Evolutionary conservation across 495 filamentous ascomycete species (phyloP).

Genomic region (Wilcoxina mikolae): DNA sequence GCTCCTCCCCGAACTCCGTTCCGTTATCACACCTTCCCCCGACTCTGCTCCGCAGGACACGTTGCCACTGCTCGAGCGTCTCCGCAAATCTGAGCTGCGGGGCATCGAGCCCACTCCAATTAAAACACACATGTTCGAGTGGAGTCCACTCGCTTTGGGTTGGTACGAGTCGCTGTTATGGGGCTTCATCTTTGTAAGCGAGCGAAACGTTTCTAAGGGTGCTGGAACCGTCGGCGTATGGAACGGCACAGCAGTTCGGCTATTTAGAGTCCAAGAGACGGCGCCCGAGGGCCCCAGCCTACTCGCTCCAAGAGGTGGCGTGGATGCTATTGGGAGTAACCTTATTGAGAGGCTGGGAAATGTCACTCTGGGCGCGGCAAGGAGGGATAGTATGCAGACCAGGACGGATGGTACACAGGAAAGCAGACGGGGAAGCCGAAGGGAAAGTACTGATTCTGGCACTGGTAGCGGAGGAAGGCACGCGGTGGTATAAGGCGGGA

Average conservation of each 20-base stretch:
- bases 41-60: not conserved
- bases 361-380: not conserved
- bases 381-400: not conserved
- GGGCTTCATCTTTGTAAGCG: conserved; percentile 84
- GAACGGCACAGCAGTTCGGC: conserved; percentile 75
- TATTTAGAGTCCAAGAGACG: conserved; percentile 82
- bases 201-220: conserved; percentile 76
- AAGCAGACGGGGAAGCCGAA: not conserved
- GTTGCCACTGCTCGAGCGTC: conserved; percentile 19
- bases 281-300: conserved; percentile 65
- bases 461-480: not conserved
- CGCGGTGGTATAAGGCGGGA: too few species aligned
- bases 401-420: not conserved
- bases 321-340: conserved; percentile 88
- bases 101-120: conserved; percentile 61
- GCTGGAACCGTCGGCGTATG: conserved; percentile 85
- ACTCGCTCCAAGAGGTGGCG: conserved; percentile 71
- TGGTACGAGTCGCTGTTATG: conserved; percentile 95
- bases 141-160: conserved; percentile 79
- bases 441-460: not conserved
- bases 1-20: conserved; percentile 30
- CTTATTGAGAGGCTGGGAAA: conserved; percentile 60
- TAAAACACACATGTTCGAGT: conserved; percentile 82
- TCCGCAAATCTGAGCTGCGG: conserved; percentile 35
- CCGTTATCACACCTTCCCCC: not conserved